phyloP scores from a whole-genome alignment of 1,284 basidiomycete genomes.

The Leccinum fuscescens region DNA sequence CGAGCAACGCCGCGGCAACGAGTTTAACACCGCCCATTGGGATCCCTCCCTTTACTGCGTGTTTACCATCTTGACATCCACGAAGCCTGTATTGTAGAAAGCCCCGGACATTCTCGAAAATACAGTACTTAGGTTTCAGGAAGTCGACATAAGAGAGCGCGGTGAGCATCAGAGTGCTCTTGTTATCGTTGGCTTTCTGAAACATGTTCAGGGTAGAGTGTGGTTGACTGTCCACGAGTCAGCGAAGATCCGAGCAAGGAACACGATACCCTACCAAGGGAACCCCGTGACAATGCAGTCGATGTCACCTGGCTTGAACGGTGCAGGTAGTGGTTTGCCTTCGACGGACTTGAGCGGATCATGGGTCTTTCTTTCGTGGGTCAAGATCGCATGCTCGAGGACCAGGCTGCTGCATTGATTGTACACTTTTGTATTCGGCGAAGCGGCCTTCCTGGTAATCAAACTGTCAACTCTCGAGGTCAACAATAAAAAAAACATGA shows the following conservation, averaged over 20 bases:
- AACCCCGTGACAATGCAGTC: conserved; percentile 67
- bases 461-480: conserved; percentile 2
- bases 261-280: conserved; percentile 54
- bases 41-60: conserved; percentile 58
- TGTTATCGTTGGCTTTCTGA: conserved; percentile 49
- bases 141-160: conserved; percentile 65
- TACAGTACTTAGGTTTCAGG: conserved; percentile 55
- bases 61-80: conserved; percentile 44
- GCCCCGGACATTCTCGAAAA: conserved; percentile 74
- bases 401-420: conserved; percentile 64
- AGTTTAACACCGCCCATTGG: conserved; percentile 68
- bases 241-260: background rate
- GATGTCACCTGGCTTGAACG: conserved; percentile 51
- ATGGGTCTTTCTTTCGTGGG: conserved; percentile 37
- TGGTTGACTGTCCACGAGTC: conserved; percentile 42
- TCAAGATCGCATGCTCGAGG: conserved; percentile 53
- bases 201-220: conserved; percentile 58
- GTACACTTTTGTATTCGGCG: conserved; percentile 43
- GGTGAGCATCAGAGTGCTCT: conserved; percentile 56
- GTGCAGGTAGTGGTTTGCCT: conserved; percentile 36
- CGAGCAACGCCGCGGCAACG: conserved; percentile 52
- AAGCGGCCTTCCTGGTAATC: conserved; percentile 43
- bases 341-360: conserved; percentile 41
- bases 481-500: background rate
- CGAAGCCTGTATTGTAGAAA: conserved; percentile 59